Evolutionary conservation across 495 filamentous ascomycete species (phyloP).

Genomic region (Hypoxylon cercidicola): DNA sequence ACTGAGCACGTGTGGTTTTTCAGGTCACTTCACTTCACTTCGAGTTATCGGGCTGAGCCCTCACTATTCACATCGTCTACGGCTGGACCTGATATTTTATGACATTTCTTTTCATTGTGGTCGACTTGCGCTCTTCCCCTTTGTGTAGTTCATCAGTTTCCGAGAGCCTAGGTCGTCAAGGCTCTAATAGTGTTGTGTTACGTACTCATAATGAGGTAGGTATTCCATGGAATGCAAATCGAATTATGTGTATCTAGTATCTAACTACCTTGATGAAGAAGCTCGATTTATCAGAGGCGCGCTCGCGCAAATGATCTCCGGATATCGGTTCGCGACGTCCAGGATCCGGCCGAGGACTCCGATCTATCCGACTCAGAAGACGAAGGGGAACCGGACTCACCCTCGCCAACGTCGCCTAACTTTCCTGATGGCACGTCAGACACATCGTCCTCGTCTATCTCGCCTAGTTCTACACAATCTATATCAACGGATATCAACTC

Average conservation of each 20-base stretch:
- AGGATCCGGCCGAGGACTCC: not conserved
- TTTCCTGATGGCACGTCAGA: slow-evolving; percentile 10
- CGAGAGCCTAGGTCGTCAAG: slow-evolving; percentile 19
- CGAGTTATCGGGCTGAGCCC: slow-evolving; percentile 35
- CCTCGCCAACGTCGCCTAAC: slow-evolving; percentile 23
- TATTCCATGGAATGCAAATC: not conserved
- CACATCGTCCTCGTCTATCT: not conserved
- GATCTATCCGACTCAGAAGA: slow-evolving; percentile 25
- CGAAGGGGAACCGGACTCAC: slow-evolving; percentile 29
- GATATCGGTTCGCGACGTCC: slow-evolving; percentile 31
- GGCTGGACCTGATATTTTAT: slow-evolving; percentile 35
- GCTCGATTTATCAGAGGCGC: slow-evolving; percentile 24
- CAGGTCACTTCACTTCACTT: slow-evolving; percentile 31
- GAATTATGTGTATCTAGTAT: not conserved
- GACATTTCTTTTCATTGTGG: slow-evolving; percentile 23
- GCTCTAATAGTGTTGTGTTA: slow-evolving; percentile 31
- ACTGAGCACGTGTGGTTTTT: slow-evolving; percentile 29
- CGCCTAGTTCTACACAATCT: slow-evolving; percentile 1
- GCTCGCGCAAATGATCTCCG: slow-evolving; percentile 27
- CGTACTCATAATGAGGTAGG: slow-evolving; percentile 35
- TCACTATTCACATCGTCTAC: slow-evolving; percentile 31
- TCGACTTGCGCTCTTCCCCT: slow-evolving; percentile 19
- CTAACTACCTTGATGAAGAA: slow-evolving; percentile 25
- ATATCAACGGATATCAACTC: not conserved
- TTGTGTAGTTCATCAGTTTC: slow-evolving; percentile 10